phyloP scores from a whole-genome alignment of 2,329 filamentous ascomycete species.

The Trichoderma endophyticum region DNA sequence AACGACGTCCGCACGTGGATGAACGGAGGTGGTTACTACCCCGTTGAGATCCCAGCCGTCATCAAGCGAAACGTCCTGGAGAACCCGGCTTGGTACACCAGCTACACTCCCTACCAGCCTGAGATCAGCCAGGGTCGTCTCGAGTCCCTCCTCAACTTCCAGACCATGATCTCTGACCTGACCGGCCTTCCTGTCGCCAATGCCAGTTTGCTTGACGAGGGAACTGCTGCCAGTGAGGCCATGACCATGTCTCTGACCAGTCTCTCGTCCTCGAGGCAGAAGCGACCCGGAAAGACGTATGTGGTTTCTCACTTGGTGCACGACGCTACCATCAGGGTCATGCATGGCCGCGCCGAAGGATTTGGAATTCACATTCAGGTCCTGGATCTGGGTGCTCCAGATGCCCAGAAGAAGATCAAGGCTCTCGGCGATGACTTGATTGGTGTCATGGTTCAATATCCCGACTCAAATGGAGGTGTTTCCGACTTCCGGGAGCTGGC shows the following conservation, averaged over 20 bases:
- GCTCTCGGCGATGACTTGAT: slow-evolving; percentile 77
- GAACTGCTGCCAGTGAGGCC: slow-evolving; percentile 88
- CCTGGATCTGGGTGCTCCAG: slow-evolving; percentile 66
- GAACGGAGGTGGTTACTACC: slow-evolving; percentile 86
- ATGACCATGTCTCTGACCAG: slow-evolving; percentile 89
- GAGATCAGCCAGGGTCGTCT: slow-evolving; percentile 95
- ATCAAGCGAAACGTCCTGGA: slow-evolving; percentile 92
- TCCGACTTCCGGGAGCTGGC: slow-evolving; percentile 72
- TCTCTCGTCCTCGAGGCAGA: slow-evolving; percentile 67
- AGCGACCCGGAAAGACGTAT: slow-evolving; percentile 73
- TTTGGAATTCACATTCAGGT: slow-evolving; percentile 79
- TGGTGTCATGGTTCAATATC: slow-evolving; percentile 92
- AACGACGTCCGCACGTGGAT: slow-evolving; percentile 58
- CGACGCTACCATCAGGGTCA: slow-evolving; percentile 79
- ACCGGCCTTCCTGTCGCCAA: slow-evolving; percentile 86
- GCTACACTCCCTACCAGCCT: slow-evolving; percentile 94
- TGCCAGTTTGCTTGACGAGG: slow-evolving; percentile 85
- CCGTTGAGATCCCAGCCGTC: slow-evolving; percentile 79
- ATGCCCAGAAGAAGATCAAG: slow-evolving; percentile 61
- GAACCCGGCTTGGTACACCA: slow-evolving; percentile 95
- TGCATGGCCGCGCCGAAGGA: slow-evolving; percentile 82
- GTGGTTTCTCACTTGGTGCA: slow-evolving; percentile 81
- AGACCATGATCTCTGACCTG: slow-evolving; percentile 86
- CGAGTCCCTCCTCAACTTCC: slow-evolving; percentile 91
- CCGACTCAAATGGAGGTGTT: slow-evolving; percentile 80